Base-by-base conservation (phyloP, 495 filamentous ascomycete genomes). In the Neurospora sp. region DNA sequence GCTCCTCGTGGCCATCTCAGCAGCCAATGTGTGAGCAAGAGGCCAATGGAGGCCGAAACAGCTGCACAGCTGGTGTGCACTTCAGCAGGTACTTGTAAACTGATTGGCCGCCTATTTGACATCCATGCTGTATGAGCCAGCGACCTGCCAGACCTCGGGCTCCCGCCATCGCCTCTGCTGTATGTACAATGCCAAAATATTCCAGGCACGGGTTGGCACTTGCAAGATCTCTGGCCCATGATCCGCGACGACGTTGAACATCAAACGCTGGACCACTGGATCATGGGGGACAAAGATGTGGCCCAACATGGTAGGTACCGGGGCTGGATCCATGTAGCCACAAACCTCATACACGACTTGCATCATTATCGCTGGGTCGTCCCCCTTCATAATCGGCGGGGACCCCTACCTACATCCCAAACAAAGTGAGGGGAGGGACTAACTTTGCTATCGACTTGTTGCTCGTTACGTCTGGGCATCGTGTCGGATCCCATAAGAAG, bases 251-350 rank as follows among this genome's bases (percentile, higher is more conserved):
- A 75, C 76, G 72, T 60, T 75, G 74, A 77, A 77, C 71, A 77
- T 82, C 79, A 82, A 80, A 82, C 80, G 79, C 78, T 78, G 73
- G 79, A 76, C 80, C 78, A 81, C 70, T 79, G 75, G 54, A 66
- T 66, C 54, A 66, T 66, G 27, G 54, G 54, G 54, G 54, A 66
- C 54, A 66, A 66, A 66, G 54, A 66, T 66, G 54, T 66, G 54
- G 31, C 54, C 54, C 14, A 66, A 35, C 54, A 62, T 62, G 27
- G 54, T 62, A 35, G 54, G 54, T 76, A 78, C 77, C 73, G 74
- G 72, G 71, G 74, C 74, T 72, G 72, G 74, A 73, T 73, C 74
- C 73, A 73, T 72, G 78, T 81, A 78, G 77, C 78, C 78, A 80
- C 77, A 70, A 46, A 77, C 74, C 77, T 79, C 77, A 75, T 69